These are phyloP conservation scores for Verbena officinalis DNA, from an alignment of 257 asterid genomes.

Conservation along the genomic window DNA sequence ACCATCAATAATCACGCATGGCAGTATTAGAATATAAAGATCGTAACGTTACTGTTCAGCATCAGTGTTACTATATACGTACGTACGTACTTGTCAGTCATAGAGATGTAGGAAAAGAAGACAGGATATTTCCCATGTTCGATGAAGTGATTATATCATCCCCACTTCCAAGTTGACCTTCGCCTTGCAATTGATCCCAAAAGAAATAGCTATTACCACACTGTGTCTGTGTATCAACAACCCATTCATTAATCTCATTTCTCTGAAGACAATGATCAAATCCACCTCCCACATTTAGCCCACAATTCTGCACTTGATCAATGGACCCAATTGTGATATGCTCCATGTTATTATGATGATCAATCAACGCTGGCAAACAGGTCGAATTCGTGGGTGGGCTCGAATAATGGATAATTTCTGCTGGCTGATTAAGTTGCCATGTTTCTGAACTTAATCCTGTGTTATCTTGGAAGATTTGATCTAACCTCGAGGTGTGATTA, in stretches of 20 bases:
- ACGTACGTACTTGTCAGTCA: conserved; percentile 17
- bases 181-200: conserved; percentile 62
- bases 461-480: conserved; percentile 51
- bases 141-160: conserved; percentile 46
- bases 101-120: conserved; percentile 68
- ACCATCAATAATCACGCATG: conserved; percentile 36
- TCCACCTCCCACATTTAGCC: conserved; percentile 34
- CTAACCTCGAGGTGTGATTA: conserved; percentile 18
- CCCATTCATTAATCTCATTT: conserved; percentile 62
- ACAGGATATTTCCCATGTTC: conserved; percentile 44
- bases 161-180: conserved; percentile 52
- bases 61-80: neutral
- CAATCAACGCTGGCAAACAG: conserved; percentile 51
- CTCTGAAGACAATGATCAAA: conserved; percentile 49
- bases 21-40: conserved; percentile 6
- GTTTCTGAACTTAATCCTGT: conserved; percentile 30
- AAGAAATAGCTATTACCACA: conserved; percentile 56
- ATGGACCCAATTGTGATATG: conserved; percentile 41
- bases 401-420: conserved; percentile 33
- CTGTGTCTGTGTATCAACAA: conserved; percentile 49
- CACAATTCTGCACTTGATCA: conserved; percentile 39
- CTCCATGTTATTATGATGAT: conserved; percentile 40
- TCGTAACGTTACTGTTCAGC: neutral
- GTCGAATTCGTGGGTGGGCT: conserved; percentile 28
- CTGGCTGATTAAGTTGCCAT: conserved; percentile 49